Base-by-base conservation (phyloP, 139 green algal species). In the Closterium sp. region DNA sequence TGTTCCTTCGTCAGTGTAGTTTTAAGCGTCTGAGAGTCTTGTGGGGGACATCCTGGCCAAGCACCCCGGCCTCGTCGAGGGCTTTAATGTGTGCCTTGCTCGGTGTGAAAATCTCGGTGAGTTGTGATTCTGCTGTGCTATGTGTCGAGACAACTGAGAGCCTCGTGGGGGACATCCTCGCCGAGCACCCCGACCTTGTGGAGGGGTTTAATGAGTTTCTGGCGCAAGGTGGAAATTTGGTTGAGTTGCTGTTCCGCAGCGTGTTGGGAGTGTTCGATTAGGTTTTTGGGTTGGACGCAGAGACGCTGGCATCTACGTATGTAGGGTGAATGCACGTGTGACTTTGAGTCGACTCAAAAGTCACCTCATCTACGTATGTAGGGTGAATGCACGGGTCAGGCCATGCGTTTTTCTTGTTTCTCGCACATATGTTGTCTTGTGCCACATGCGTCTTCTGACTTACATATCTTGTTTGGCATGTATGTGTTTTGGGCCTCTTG, bases 101-200 rank as follows among this genome's bases (percentile, higher is more conserved):
- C 90, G 96, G 31, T 98, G 96, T 84, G 96, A 98, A 92, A 55
- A 55, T 6, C 36, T 55, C 4, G 36, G 36, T 55, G 36, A 55
- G 36, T 55, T 55, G 36, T 55, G 4, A 55, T 4, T 55, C 36
- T 55, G 4, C 6, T 55, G 6, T 55, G 36, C 4, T 55, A 55
- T 55, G 6, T n/a, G n/a, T n/a, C n/a, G n/a, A n/a, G n/a, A n/a
- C n/a, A n/a, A n/a, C n/a, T n/a, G n/a, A 55, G 36, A 55, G 36
- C 36, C 36, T 55, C 6, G 88, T 96, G 43, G 89, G 96, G 43
- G 98, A 99, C 95, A 97, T 99, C 76, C 95, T 99, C 2, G 96
- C 96, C 31, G 95, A 95, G 38, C 95, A 96, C 92, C 96, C 95
- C 2, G 97, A 99, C 95, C 96, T 99, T 33, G 92, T 97, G 94